Percentiles rank a stretch among this genome's conserved stretches.
These are phyloP conservation scores for Dalbergia cochinchinensis DNA, from an alignment of 306 rosid species.

Conservation along the genomic window DNA sequence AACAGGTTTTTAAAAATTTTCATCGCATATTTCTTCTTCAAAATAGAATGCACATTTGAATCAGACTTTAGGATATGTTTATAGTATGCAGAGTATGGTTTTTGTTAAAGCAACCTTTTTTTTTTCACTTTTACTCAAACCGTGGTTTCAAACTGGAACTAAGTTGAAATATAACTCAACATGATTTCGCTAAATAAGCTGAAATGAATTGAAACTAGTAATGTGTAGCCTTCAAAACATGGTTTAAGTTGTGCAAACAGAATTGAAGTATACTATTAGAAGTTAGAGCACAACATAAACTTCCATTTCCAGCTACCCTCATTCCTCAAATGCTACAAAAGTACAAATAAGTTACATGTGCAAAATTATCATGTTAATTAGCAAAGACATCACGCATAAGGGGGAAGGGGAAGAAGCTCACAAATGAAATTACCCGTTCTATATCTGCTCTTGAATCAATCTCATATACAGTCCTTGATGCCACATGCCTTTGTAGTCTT, in stretches of 20 bases:
- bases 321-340: not conserved
- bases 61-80: not conserved
- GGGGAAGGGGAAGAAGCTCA: not conserved
- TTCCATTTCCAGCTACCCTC: not conserved
- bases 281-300: not conserved
- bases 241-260: no score
- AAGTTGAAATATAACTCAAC: no score
- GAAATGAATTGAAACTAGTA: no score
- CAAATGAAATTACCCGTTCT: conserved; percentile 67
- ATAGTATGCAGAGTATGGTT: no score
- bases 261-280: no score
- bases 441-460: conserved; percentile 73
- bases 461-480: conserved; percentile 65
- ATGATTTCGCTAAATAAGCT: no score
- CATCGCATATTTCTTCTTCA: not conserved
- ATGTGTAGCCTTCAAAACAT: no score
- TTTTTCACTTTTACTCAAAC: no score
- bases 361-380: conserved; percentile 13
- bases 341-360: no score
- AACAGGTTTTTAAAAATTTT: not conserved
- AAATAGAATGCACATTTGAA: conserved; percentile 22
- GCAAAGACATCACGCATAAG: conserved; percentile 10
- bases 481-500: conserved; percentile 60
- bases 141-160: no score
- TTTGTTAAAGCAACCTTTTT: no score